Evolutionary conservation across 2,329 filamentous ascomycete species (phyloP), one percentile per base, ranked within the genome.

Genomic region (Diaporthe sp.): DNA sequence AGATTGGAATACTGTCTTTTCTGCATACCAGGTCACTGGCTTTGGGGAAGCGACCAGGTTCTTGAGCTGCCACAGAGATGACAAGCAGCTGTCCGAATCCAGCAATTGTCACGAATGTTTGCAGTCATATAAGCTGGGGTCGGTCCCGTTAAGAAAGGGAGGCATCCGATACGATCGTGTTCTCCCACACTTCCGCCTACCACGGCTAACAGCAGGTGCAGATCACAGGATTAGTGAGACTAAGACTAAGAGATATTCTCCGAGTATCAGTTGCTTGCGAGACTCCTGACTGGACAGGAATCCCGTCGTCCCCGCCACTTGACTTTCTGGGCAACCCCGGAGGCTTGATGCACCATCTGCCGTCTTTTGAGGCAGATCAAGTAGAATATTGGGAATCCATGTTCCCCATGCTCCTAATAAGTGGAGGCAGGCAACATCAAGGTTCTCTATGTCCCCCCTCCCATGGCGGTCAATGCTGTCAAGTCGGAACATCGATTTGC

Each of bases 181-280:
- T 22, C 13, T 39, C 47, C 47, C 65, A 53, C 49, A 5, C 22
- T 53, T 28, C 31, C 7, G 65, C 42, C 22, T 22, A 20, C 31
- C 12, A 68, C 22, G 34, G 65, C 65, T 47, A 53, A 53, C 31
- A 25, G 12, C 5, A 53, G 13, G 47, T 53, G 44, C 65, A 68
- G 65, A 53, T 68, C 47, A 31, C 47, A 68, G 34, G 47, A 53
- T 39, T 51, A 25, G 31, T 53, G 47, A 53, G 47, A 68, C 65
- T 68, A 39, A 53, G 47, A 68, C 65, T 68, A 68, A 68, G 13
- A 28, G 13, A 68, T 68, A 68, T 68, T 68, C 47, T 68, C 65
- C 65, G 65, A 68, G 65, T 42, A 68, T 53, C 65, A 42, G 25
- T 53, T 53, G 31, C 9, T 39, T n/a, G 22, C 28, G 15, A 39